These are phyloP conservation scores for Hyaloscypha variabilis DNA, from an alignment of 495 filamentous ascomycete species.

Conservation along the genomic window DNA sequence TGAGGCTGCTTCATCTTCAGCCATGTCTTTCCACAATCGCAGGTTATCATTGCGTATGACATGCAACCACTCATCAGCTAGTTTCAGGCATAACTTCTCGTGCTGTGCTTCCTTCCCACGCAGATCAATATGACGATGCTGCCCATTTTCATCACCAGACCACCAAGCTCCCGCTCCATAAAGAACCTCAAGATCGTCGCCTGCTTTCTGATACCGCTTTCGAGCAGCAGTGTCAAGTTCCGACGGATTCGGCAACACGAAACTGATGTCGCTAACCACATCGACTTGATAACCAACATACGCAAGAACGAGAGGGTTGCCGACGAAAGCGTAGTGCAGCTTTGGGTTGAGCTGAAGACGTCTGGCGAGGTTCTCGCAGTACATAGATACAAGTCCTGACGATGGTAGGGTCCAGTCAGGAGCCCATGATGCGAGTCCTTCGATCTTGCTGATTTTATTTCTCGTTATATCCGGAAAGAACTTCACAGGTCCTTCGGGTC, in stretches of 20 bases:
- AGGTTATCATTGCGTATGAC: background rate
- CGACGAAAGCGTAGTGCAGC: background rate
- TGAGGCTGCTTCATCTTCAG: background rate
- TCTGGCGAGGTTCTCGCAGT: background rate
- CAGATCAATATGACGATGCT: background rate
- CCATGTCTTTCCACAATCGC: no score
- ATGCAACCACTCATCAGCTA: conserved; percentile 8
- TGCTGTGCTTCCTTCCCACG: conserved; percentile 5
- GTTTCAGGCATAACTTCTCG: conserved; percentile 4
- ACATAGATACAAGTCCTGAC: background rate
- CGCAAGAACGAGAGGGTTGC: conserved; percentile 4
- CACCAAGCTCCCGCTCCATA: conserved; percentile 6
- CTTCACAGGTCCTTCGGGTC: background rate
- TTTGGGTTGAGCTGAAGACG: background rate
- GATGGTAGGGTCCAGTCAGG: conserved; percentile 1
- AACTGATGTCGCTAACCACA: background rate
- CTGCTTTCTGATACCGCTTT: conserved; percentile 1
- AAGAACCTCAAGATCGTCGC: background rate
- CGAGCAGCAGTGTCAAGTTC: background rate
- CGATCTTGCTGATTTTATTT: background rate
- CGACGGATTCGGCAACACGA: background rate
- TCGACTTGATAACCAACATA: conserved; percentile 6
- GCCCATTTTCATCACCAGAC: conserved; percentile 8
- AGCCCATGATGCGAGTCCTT: conserved; percentile 6
- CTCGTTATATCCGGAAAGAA: background rate